Conservation (phyloP, 1,139 yeast genomes). For the Suhomyces bribrorum region DNA sequence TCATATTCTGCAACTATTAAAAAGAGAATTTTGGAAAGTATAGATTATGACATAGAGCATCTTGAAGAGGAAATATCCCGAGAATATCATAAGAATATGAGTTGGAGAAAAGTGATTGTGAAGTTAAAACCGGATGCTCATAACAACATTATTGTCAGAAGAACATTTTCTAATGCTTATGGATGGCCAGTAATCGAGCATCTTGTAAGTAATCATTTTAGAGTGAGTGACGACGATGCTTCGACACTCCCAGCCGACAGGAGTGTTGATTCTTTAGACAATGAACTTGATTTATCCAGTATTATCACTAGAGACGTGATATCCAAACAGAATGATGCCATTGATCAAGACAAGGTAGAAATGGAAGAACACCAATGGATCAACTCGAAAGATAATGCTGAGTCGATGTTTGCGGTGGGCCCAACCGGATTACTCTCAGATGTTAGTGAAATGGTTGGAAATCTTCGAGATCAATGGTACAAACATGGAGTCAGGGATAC, state of each 20-base stretch:
- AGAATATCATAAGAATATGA: conserved; percentile 80
- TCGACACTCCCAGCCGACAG: background rate
- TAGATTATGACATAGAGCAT: conserved; percentile 22
- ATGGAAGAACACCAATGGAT: conserved; percentile 48
- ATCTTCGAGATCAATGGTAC: conserved; percentile 40
- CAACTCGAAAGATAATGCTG: conserved; percentile 46
- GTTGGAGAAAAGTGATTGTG: conserved; percentile 92
- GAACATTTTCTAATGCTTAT: conserved; percentile 89
- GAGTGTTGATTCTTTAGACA: conserved; percentile 26
- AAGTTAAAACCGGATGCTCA: conserved; percentile 91
- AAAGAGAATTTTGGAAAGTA: conserved; percentile 14
- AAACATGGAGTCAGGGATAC: conserved; percentile 19
- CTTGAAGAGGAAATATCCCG: conserved; percentile 86
- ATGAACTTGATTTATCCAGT: conserved; percentile 30
- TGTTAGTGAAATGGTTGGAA: conserved; percentile 53
- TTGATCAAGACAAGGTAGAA: conserved; percentile 25
- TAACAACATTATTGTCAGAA: conserved; percentile 84
- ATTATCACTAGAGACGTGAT: conserved; percentile 41
- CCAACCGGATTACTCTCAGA: conserved; percentile 71
- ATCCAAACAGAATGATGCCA: conserved; percentile 34
- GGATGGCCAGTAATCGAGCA: conserved; percentile 96
- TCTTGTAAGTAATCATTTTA: conserved; percentile 66
- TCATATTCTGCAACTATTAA: conserved; percentile 9
- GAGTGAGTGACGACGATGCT: background rate
- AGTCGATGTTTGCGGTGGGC: conserved; percentile 63